Evolutionary conservation across 2,329 filamentous ascomycete species (phyloP).

Genomic region (Botrytis paeoniae): DNA sequence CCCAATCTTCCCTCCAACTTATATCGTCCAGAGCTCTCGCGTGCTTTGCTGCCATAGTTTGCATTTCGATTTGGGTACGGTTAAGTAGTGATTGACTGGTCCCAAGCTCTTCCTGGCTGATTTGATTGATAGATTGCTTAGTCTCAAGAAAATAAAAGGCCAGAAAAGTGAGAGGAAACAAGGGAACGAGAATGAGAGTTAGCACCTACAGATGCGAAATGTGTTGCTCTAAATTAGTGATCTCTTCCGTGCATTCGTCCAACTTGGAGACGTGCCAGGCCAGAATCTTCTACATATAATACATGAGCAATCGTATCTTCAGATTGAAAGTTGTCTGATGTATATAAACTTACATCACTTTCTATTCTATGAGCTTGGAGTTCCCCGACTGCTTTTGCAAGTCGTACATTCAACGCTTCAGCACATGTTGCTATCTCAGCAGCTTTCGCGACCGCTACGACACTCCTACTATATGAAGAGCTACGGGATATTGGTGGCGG

Average conservation of each 20-base stretch:
- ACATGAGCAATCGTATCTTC: neutral
- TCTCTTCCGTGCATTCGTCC: constrained; percentile 55
- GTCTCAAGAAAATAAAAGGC: constrained; percentile 13
- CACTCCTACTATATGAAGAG: neutral
- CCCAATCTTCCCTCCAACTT: constrained; percentile 61
- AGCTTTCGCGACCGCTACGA: constrained; percentile 37
- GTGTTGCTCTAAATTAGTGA: constrained; percentile 58
- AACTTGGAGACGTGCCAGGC: constrained; percentile 56
- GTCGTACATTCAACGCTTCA: constrained; percentile 49
- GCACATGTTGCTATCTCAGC: constrained; percentile 41
- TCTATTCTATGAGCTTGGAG: constrained; percentile 57
- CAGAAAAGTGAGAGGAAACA: constrained; percentile 28
- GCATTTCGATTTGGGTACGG: constrained; percentile 59
- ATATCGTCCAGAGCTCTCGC: constrained; percentile 45
- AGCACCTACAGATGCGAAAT: constrained; percentile 53
- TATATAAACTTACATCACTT: constrained; percentile 47
- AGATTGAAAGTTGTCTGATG: neutral
- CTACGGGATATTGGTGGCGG: neutral
- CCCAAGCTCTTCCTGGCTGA: constrained; percentile 53
- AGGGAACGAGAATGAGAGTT: neutral
- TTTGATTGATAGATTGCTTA: neutral
- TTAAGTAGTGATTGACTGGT: constrained; percentile 59
- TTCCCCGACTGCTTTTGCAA: constrained; percentile 49
- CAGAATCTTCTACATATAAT: constrained; percentile 54
- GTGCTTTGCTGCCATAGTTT: constrained; percentile 60